Percentiles rank a stretch among this genome's conserved stretches.
These are phyloP conservation scores for Termitomyces sp. DNA, from an alignment of 768 basidiomycete genomes.

Conservation along the genomic window DNA sequence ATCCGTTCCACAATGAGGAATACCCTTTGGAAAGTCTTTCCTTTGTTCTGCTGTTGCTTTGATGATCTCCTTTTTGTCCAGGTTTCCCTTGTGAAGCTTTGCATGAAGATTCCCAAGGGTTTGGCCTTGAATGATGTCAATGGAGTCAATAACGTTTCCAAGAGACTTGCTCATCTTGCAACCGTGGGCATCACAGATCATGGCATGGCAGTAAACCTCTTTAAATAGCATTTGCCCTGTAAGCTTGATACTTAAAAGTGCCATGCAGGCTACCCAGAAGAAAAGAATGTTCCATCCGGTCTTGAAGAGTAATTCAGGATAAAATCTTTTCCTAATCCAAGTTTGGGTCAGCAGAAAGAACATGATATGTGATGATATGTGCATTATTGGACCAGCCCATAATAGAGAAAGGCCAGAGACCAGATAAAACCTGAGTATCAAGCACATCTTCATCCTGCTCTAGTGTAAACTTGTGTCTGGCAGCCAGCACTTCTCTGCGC, in stretches of 20 bases:
- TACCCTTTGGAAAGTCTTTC: slow-evolving; percentile 98
- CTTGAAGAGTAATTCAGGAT: slow-evolving; percentile 84
- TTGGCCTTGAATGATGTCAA: slow-evolving; percentile 89
- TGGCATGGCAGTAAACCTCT: slow-evolving; percentile 95
- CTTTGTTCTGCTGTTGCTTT: slow-evolving; percentile 95
- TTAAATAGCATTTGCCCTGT: slow-evolving; percentile 91
- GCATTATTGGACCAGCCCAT: slow-evolving; percentile 97
- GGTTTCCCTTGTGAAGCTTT: slow-evolving; percentile 85
- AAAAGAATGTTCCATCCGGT: slow-evolving; percentile 99
- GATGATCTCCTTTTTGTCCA: slow-evolving; percentile 87
- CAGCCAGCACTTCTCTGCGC: slow-evolving; percentile 65
- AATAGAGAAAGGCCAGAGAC: slow-evolving; percentile 95
- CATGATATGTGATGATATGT: neutral
- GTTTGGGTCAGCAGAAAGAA: neutral
- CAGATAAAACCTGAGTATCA: slow-evolving; percentile 99
- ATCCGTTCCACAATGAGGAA: slow-evolving; percentile 97
- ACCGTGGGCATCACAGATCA: slow-evolving; percentile 98
- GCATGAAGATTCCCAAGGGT: slow-evolving; percentile 74
- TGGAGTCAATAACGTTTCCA: slow-evolving; percentile 95
- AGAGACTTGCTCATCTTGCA: slow-evolving; percentile 99
- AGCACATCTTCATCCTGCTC: slow-evolving; percentile 96
- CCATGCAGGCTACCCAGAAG: slow-evolving; percentile 99
- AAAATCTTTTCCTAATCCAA: slow-evolving; percentile 69
- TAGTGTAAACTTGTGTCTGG: slow-evolving; percentile 61
- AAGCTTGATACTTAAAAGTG: slow-evolving; percentile 81